Evolutionary conservation across 1,284 basidiomycete genomes (phyloP).

Genomic region (Peniophora sp.): DNA sequence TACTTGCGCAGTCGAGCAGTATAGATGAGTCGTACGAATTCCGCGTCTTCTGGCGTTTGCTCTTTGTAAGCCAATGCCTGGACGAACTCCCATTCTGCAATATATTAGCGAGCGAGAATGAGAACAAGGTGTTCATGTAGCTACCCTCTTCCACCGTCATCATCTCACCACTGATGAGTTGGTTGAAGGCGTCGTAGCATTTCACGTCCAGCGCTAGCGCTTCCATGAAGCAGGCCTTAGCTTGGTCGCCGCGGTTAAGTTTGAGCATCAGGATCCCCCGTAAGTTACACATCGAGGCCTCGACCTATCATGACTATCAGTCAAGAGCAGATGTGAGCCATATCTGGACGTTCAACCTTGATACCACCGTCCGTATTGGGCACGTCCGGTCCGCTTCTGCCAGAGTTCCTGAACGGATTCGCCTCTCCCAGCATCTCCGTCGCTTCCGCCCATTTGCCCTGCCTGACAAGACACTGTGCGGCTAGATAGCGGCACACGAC

Average conservation of each 20-base stretch:
- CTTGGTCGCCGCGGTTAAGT: slow-evolving; percentile 81
- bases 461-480: slow-evolving; percentile 88
- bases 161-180: slow-evolving; percentile 89
- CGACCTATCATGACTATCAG: slow-evolving; percentile 48
- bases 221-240: slow-evolving; percentile 92
- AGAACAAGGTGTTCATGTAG: slow-evolving; percentile 11
- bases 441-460: slow-evolving; percentile 91
- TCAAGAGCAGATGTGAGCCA: background rate
- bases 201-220: slow-evolving; percentile 93
- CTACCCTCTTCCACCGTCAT: slow-evolving; percentile 87
- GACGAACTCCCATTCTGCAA: slow-evolving; percentile 90
- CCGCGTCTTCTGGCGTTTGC: slow-evolving; percentile 81
- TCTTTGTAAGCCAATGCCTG: slow-evolving; percentile 76
- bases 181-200: slow-evolving; percentile 93
- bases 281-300: slow-evolving; percentile 92
- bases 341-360: slow-evolving; percentile 42
- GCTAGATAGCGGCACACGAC: slow-evolving; percentile 91
- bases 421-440: slow-evolving; percentile 89
- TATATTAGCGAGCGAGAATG: background rate
- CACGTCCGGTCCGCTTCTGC: slow-evolving; percentile 55
- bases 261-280: slow-evolving; percentile 93
- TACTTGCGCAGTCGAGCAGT: slow-evolving; percentile 87
- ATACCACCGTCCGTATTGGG: slow-evolving; percentile 81
- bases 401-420: slow-evolving; percentile 76
- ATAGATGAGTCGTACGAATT: slow-evolving; percentile 89